A percentile compares a stretch with the other conserved stretches of the same genome.
These are phyloP conservation scores for Ganoderma resinaceum DNA, from an alignment of 1,284 basidiomycete genomes.

Conservation along the genomic window DNA sequence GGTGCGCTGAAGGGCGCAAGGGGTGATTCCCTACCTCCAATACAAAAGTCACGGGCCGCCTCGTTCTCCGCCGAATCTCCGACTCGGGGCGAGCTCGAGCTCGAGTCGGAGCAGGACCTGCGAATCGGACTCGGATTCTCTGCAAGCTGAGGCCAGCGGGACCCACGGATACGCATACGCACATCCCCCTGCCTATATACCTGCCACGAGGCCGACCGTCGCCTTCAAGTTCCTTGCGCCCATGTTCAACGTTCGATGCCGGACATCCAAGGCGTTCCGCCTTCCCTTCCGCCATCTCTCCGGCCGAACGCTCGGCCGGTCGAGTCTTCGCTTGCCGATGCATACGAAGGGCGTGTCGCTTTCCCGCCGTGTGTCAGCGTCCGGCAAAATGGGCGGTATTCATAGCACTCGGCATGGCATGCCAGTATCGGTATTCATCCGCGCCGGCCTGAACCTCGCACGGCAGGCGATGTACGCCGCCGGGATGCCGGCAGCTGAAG, in stretches of 20 bases:
- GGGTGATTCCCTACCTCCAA: too few relatives aligned
- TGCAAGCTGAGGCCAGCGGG: too few relatives aligned
- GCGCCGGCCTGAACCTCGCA: too few relatives aligned
- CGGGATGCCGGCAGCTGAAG: neutral
- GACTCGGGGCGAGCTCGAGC: too few relatives aligned
- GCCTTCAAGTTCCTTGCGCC: neutral
- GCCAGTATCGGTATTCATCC: neutral
- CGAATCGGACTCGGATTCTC: too few relatives aligned
- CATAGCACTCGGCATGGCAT: slow-evolving; percentile 3
- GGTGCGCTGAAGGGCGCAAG: too few relatives aligned
- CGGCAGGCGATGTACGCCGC: neutral
- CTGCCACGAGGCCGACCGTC: neutral
- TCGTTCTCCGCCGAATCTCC: too few relatives aligned
- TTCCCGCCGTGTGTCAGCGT: slow-evolving; percentile 2
- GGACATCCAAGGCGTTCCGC: neutral
- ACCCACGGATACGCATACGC: too few relatives aligned
- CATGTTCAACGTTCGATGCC: neutral
- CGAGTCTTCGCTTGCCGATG: neutral
- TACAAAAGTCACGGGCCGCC: too few relatives aligned
- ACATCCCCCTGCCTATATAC: too few relatives aligned
- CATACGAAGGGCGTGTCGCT: neutral
- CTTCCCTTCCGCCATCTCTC: neutral
- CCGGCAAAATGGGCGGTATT: slow-evolving; percentile 3
- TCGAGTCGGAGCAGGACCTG: too few relatives aligned
- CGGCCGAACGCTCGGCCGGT: neutral